A percentile compares a stretch with the other conserved stretches of the same genome.
phyloP scores from a whole-genome alignment of 2,329 filamentous ascomycete genomes.

The Ascosphaera pollenicola region DNA sequence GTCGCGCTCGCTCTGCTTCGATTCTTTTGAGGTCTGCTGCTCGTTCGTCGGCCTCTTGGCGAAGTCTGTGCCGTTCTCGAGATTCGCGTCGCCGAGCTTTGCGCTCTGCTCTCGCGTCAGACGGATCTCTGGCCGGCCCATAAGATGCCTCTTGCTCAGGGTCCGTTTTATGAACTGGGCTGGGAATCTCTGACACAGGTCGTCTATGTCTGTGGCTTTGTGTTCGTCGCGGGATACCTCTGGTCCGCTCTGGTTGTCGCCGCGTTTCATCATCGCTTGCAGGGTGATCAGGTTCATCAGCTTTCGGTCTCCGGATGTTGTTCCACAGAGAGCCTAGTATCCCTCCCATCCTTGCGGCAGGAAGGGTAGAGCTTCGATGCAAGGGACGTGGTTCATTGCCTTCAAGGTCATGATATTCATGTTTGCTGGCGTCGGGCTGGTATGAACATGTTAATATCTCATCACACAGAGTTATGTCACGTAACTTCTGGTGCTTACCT shows the following conservation, averaged over 20 bases:
- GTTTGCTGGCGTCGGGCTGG: too few relatives aligned
- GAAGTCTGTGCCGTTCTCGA: not conserved
- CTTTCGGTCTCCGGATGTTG: not conserved
- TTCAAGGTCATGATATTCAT: too few relatives aligned
- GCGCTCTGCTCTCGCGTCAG: not conserved
- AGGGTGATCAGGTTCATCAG: not conserved
- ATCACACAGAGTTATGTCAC: too few relatives aligned
- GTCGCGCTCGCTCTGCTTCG: constrained; percentile 17
- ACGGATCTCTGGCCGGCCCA: too few relatives aligned
- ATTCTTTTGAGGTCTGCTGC: constrained; percentile 13
- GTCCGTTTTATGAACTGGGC: too few relatives aligned
- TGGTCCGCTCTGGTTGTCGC: not conserved
- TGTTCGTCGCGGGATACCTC: too few relatives aligned
- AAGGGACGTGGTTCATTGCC: not conserved
- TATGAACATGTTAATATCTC: too few relatives aligned
- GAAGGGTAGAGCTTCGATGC: not conserved
- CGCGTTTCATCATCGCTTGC: not conserved
- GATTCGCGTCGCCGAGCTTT: constrained; percentile 27
- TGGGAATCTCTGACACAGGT: too few relatives aligned
- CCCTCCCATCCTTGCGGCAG: not conserved
- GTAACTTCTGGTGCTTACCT: too few relatives aligned
- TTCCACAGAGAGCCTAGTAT: not conserved
- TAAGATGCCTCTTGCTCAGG: too few relatives aligned
- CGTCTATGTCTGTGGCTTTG: too few relatives aligned
- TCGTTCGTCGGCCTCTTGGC: constrained; percentile 14